A percentile compares a stretch with the other conserved stretches of the same genome.
phyloP scores from a whole-genome alignment of 2,329 filamentous ascomycete species.

The Fusarium burgessii region DNA sequence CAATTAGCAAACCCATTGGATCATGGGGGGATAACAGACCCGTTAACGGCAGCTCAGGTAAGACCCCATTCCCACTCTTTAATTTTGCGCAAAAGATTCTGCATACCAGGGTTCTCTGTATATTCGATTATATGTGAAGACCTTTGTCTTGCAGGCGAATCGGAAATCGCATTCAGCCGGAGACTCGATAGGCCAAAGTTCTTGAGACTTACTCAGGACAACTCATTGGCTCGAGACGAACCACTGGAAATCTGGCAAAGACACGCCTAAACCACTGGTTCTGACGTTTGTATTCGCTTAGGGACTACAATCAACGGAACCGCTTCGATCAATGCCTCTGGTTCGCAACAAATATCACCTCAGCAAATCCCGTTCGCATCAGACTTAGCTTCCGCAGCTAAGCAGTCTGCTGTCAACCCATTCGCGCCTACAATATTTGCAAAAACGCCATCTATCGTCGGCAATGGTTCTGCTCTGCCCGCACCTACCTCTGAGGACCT shows the following conservation, averaged over 20 bases:
- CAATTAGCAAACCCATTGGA: slow-evolving; percentile 13
- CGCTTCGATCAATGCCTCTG: slow-evolving; percentile 20
- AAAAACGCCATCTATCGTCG: slow-evolving; percentile 9
- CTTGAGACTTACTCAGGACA: slow-evolving; percentile 30
- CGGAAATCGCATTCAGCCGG: slow-evolving; percentile 44
- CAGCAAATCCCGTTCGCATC: slow-evolving; percentile 44
- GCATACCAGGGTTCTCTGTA: slow-evolving; percentile 31
- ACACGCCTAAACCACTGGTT: slow-evolving; percentile 45
- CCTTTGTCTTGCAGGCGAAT: slow-evolving; percentile 37
- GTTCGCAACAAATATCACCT: slow-evolving; percentile 32
- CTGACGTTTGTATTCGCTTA: slow-evolving; percentile 48
- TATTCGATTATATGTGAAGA: slow-evolving; percentile 16
- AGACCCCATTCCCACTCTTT: slow-evolving; percentile 34
- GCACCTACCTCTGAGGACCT: slow-evolving; percentile 6
- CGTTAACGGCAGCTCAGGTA: slow-evolving; percentile 41
- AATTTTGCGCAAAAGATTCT: slow-evolving; percentile 45
- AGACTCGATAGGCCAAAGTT: slow-evolving; percentile 44
- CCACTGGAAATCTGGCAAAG: slow-evolving; percentile 47
- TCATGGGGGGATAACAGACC: slow-evolving; percentile 16
- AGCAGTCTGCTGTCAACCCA: slow-evolving; percentile 32
- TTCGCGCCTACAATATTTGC: slow-evolving; percentile 31
- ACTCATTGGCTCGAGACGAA: slow-evolving; percentile 44
- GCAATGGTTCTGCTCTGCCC: slow-evolving; percentile 9
- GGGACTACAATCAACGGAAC: slow-evolving; percentile 44
- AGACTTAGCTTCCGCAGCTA: slow-evolving; percentile 2